These are phyloP conservation scores for Diplosphaera chodatii DNA, from an alignment of 139 green algal genomes.

Conservation along the genomic window DNA sequence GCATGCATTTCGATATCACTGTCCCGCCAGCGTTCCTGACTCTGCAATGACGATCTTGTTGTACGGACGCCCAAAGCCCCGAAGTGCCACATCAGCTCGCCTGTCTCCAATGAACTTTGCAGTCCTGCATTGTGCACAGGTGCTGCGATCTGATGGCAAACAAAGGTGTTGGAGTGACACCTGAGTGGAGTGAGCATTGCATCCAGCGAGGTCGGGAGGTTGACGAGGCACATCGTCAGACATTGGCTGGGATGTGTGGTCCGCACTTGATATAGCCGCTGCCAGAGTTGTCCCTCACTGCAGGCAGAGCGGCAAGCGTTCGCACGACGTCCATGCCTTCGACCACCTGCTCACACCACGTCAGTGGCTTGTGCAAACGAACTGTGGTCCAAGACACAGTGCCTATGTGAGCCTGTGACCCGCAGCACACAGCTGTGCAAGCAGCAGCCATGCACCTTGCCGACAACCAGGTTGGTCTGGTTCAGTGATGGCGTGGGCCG, in stretches of 20 bases:
- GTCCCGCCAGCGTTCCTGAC: slow-evolving; percentile 13
- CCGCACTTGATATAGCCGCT: slow-evolving; percentile 41
- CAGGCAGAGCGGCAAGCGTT: slow-evolving; percentile 26
- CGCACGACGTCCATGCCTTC: slow-evolving; percentile 41
- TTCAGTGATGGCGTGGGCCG: slow-evolving; percentile 34
- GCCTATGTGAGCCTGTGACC: neutral
- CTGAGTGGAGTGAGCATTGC: too few relatives aligned
- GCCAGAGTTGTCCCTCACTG: slow-evolving; percentile 43
- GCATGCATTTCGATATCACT: too few relatives aligned
- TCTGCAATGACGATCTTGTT: slow-evolving; percentile 34
- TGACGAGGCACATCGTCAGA: too few relatives aligned
- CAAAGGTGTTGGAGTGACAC: neutral
- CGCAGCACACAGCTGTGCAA: neutral
- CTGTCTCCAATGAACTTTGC: slow-evolving; percentile 47
- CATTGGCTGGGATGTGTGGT: too few relatives aligned
- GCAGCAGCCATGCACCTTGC: neutral
- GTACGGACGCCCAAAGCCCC: slow-evolving; percentile 43
- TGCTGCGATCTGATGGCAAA: neutral
- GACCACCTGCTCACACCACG: slow-evolving; percentile 36
- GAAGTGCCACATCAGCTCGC: slow-evolving; percentile 46
- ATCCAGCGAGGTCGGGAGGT: too few relatives aligned
- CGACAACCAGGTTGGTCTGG: slow-evolving; percentile 47
- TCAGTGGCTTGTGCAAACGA: too few relatives aligned
- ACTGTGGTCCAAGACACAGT: too few relatives aligned
- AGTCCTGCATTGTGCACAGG: too few relatives aligned